These are phyloP conservation scores for Kwoniella dejecticola DNA, from an alignment of 768 basidiomycete species.

Conservation along the genomic window DNA sequence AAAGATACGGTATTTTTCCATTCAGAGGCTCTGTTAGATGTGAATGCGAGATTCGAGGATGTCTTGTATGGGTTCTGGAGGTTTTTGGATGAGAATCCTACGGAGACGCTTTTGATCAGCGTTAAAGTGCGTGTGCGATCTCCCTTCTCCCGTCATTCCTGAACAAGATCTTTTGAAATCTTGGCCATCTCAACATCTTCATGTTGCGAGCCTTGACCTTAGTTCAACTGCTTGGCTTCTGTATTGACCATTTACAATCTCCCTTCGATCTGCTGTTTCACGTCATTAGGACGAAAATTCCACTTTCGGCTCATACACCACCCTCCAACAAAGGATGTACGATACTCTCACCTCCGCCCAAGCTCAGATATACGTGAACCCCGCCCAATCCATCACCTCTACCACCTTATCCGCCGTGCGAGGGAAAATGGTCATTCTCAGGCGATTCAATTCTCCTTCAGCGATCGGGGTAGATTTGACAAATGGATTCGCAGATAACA, in stretches of 20 bases:
- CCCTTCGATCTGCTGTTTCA: too few species aligned
- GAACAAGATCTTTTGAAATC: too few species aligned
- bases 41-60: slow-evolving; percentile 20
- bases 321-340: slow-evolving; percentile 13
- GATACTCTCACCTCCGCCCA: slow-evolving; percentile 5
- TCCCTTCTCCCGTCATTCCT: too few species aligned
- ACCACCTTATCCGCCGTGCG: slow-evolving; percentile 1
- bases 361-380: slow-evolving; percentile 13
- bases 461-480: slow-evolving; percentile 6
- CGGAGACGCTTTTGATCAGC: slow-evolving; percentile 14
- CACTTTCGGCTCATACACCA: slow-evolving; percentile 5
- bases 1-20: slow-evolving; percentile 20
- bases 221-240: too few species aligned
- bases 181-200: too few species aligned
- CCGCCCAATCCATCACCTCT: slow-evolving; percentile 8
- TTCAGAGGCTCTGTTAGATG: slow-evolving; percentile 19
- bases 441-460: slow-evolving; percentile 9
- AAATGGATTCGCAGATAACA: slow-evolving; percentile 15
- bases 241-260: too few species aligned
- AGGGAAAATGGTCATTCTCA: slow-evolving; percentile 19
- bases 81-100: slow-evolving; percentile 23
- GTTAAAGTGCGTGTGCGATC: slow-evolving; percentile 16
- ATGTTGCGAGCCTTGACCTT: too few species aligned
- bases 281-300: slow-evolving; percentile 19
- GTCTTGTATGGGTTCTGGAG: slow-evolving; percentile 15